Evolutionary conservation across 1,284 basidiomycete species (phyloP).

Genomic region (Phylloboletellus chloephorus): DNA sequence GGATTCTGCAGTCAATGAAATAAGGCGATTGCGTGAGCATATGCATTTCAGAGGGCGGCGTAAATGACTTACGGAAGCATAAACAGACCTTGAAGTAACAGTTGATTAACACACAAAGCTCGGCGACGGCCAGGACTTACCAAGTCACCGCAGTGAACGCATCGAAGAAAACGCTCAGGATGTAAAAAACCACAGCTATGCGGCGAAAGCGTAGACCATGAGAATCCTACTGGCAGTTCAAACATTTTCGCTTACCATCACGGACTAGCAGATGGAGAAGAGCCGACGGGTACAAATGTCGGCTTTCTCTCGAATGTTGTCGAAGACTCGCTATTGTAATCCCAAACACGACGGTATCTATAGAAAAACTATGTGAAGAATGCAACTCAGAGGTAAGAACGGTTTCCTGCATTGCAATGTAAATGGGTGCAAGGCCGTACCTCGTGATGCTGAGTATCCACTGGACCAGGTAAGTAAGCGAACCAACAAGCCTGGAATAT

Average conservation of each 20-base stretch:
- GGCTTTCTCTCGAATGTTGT: constrained; percentile 2
- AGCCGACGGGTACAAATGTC: constrained; percentile 5
- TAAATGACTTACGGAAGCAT: neutral
- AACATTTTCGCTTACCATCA: constrained; percentile 7
- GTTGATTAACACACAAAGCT: neutral
- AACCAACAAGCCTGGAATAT: neutral
- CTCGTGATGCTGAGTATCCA: neutral
- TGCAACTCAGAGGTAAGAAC: no score
- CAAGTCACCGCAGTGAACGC: constrained; percentile 3
- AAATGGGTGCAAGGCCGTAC: neutral
- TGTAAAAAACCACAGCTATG: constrained; percentile 10
- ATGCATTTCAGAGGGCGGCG: neutral
- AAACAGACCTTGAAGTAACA: neutral
- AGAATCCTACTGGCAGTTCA: neutral
- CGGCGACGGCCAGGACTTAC: constrained; percentile 6
- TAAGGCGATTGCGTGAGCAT: neutral
- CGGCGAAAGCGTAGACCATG: neutral
- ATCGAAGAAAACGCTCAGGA: constrained; percentile 5
- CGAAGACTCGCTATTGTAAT: constrained; percentile 9
- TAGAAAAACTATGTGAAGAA: neutral
- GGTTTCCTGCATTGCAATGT: no score
- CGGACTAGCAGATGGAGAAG: constrained; percentile 5
- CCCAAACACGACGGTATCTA: constrained; percentile 7
- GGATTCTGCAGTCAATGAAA: constrained; percentile 1
- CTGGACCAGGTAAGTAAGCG: neutral